Evolutionary conservation across 2,329 filamentous ascomycete species (phyloP).

Genomic region (Phyllosticta capitalensis): DNA sequence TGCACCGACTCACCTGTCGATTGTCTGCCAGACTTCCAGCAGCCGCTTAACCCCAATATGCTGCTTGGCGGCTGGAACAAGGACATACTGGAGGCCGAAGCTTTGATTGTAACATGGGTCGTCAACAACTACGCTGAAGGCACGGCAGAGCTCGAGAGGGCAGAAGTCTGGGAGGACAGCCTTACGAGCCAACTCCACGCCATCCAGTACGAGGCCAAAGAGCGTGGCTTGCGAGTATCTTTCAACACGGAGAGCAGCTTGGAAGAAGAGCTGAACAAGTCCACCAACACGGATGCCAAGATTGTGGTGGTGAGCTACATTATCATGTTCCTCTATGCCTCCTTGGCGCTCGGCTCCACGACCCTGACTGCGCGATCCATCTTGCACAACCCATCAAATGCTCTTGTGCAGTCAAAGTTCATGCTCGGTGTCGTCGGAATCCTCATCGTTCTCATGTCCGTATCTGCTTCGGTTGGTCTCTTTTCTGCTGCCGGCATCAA

Average conservation of each 20-base stretch:
- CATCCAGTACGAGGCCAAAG: constrained; percentile 69
- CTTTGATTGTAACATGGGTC: constrained; percentile 89
- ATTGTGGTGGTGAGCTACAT: constrained; percentile 95
- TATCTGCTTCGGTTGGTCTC: constrained; percentile 85
- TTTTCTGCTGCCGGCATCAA: constrained; percentile 90
- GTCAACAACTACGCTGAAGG: constrained; percentile 77
- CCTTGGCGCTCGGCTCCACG: constrained; percentile 80
- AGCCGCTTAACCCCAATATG: constrained; percentile 77
- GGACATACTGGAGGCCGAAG: constrained; percentile 60
- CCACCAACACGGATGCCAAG: constrained; percentile 94
- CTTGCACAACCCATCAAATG: constrained; percentile 69
- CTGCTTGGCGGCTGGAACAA: constrained; percentile 72
- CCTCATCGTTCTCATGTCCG: constrained; percentile 92
- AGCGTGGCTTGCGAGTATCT: constrained; percentile 74
- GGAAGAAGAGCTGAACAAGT: constrained; percentile 94
- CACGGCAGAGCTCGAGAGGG: constrained; percentile 57
- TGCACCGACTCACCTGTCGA: constrained; percentile 73
- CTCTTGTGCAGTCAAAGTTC: constrained; percentile 93
- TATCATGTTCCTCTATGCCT: constrained; percentile 98
- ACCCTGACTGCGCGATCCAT: constrained; percentile 69
- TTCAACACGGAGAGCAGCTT: constrained; percentile 94
- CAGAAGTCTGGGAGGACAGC: constrained; percentile 82
- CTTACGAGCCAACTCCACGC: constrained; percentile 64
- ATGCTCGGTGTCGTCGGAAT: constrained; percentile 91
- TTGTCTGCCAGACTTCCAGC: constrained; percentile 80